Evolutionary conservation across 441 rosid genomes (phyloP).

Genomic region (Euphorbia schlechtendalii): DNA sequence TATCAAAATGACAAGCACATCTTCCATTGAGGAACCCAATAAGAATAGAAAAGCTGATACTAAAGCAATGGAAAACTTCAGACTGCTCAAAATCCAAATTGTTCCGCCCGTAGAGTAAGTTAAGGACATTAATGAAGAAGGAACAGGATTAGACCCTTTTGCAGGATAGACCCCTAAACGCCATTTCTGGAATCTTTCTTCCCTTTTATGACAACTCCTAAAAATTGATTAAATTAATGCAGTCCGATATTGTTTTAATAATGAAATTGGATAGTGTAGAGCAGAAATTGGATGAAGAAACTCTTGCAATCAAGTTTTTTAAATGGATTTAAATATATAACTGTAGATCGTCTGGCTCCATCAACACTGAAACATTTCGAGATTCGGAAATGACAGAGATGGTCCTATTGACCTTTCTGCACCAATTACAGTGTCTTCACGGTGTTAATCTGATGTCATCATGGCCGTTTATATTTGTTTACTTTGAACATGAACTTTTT

Average conservation of each 20-base stretch:
- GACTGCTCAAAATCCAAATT: too few relatives aligned
- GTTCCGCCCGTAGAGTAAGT: background rate
- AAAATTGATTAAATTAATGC: background rate
- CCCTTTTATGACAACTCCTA: background rate
- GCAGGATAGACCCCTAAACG: background rate
- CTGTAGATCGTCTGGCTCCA: slow-evolving; percentile 18
- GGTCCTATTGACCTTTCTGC: slow-evolving; percentile 39
- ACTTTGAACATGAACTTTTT: too few relatives aligned
- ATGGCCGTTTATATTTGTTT: too few relatives aligned
- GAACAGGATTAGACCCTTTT: background rate
- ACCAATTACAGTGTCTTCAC: background rate
- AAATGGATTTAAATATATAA: background rate
- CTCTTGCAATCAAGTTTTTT: background rate
- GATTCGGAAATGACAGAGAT: slow-evolving; percentile 39
- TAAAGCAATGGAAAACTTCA: background rate
- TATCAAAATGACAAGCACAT: slow-evolving; percentile 15
- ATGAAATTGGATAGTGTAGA: background rate
- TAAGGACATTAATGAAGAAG: background rate
- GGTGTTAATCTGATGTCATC: too few relatives aligned
- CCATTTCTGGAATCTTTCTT: slow-evolving; percentile 1
- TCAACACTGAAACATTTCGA: slow-evolving; percentile 38
- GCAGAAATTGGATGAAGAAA: background rate
- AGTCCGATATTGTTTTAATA: background rate
- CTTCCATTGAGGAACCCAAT: slow-evolving; percentile 4
- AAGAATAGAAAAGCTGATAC: background rate